phyloP scores from a whole-genome alignment of 805 yeast genomes.

The Metschnikowia similis region DNA sequence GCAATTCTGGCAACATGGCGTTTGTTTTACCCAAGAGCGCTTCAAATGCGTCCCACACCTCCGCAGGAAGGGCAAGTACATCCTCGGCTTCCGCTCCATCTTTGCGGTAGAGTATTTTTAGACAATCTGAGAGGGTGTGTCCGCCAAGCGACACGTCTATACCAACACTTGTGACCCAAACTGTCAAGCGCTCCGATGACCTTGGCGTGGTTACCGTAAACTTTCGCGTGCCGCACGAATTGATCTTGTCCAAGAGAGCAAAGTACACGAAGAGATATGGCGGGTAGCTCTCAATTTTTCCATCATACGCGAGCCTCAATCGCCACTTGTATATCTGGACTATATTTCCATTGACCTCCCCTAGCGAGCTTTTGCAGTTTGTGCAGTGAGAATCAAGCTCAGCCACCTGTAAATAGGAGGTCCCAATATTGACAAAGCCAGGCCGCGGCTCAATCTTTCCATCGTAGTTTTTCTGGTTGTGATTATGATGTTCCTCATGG shows the following conservation, averaged over 20 bases:
- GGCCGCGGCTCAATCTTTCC: conserved; percentile 43
- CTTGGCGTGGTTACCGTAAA: conserved; percentile 18
- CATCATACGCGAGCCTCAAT: conserved; percentile 25
- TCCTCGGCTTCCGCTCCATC: conserved; percentile 7
- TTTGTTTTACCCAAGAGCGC: conserved; percentile 6
- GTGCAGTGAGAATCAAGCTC: conserved; percentile 26
- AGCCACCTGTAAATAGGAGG: conserved; percentile 48
- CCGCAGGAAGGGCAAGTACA: conserved; percentile 10
- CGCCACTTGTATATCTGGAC: conserved; percentile 54
- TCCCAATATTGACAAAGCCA: conserved; percentile 49
- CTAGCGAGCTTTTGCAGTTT: conserved; percentile 36
- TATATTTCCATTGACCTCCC: conserved; percentile 28
- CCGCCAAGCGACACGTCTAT: conserved; percentile 24
- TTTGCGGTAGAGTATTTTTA: conserved; percentile 26
- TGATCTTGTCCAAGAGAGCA: conserved; percentile 33
- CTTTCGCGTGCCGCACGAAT: conserved; percentile 35
- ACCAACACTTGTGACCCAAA: conserved; percentile 38
- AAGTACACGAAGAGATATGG: conserved; percentile 20
- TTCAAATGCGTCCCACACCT: conserved; percentile 9
- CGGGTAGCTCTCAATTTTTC: conserved; percentile 15
- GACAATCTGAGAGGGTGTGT: conserved; percentile 16
- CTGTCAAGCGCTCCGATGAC: conserved; percentile 15
- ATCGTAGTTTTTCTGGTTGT: conserved; percentile 21
- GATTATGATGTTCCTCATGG: conserved; percentile 19
- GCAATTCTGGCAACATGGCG: conserved; percentile 6